These are phyloP conservation scores for Mucor saturninus DNA, from an alignment of 371 early-diverging fungal species.

Conservation along the genomic window DNA sequence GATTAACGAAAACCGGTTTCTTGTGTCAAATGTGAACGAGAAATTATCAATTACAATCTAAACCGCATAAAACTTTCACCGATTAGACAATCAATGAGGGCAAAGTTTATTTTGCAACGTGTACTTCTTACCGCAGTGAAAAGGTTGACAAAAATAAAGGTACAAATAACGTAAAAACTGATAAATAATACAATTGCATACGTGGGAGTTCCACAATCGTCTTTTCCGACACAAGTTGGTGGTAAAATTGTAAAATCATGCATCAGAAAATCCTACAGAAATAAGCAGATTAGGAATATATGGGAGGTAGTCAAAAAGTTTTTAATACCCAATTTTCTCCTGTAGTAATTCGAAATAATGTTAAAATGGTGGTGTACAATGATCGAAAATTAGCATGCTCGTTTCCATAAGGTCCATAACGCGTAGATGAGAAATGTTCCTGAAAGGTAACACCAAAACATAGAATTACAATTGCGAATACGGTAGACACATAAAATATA, in stretches of 20 bases:
- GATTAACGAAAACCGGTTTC: conserved; percentile 52
- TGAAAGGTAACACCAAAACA: conserved; percentile 57
- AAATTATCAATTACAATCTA: conserved; percentile 61
- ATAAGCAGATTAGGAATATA: too few relatives aligned
- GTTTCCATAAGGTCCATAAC: conserved; percentile 54
- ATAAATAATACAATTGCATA: conserved; percentile 49
- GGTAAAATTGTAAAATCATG: conserved; percentile 52
- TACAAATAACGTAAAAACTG: conserved; percentile 57
- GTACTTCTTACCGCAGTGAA: conserved; percentile 47
- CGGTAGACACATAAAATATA: conserved; percentile 52
- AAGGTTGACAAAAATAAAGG: conserved; percentile 59
- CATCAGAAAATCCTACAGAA: conserved; percentile 52
- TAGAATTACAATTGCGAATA: conserved; percentile 47
- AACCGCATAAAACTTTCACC: background rate
- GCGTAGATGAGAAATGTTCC: conserved; percentile 53
- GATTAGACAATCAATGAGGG: background rate
- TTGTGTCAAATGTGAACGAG: conserved; percentile 59
- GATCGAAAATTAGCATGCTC: conserved; percentile 54
- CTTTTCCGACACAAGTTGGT: conserved; percentile 45
- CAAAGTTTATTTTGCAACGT: too few relatives aligned
- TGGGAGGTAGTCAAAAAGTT: too few relatives aligned
- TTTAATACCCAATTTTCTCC: conserved; percentile 60
- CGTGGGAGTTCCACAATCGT: conserved; percentile 54
- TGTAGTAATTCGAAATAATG: conserved; percentile 58
- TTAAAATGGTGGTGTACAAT: conserved; percentile 44